A percentile compares a stretch with the other conserved stretches of the same genome.
phyloP scores from a whole-genome alignment of 352 stramenopile species.

The Aphanomyces cochlioides region DNA sequence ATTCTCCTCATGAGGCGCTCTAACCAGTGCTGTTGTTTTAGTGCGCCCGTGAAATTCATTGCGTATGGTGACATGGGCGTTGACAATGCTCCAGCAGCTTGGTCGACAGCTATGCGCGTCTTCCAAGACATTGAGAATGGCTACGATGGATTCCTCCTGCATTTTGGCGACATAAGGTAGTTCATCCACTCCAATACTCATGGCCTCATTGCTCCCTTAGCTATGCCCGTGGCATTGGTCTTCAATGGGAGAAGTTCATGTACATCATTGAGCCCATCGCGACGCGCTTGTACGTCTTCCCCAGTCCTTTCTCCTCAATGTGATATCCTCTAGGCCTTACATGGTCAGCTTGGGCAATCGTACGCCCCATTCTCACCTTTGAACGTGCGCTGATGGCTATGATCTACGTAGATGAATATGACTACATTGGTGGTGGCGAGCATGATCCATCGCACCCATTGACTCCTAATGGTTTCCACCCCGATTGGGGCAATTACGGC shows the following conservation, averaged over 20 bases:
- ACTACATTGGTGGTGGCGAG: conserved; percentile 56
- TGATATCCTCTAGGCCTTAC: conserved; percentile 46
- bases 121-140: conserved; percentile 53
- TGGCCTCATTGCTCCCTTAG: conserved; percentile 29
- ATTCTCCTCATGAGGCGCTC: background rate
- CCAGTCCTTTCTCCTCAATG: conserved; percentile 5
- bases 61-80: conserved; percentile 82
- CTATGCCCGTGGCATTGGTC: conserved; percentile 56
- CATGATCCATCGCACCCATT: conserved; percentile 50
- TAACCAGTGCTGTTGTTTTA: background rate
- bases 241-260: conserved; percentile 76
- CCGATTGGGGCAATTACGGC: conserved; percentile 65
- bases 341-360: conserved; percentile 77
- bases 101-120: conserved; percentile 55
- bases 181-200: background rate
- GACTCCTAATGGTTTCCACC: conserved; percentile 63
- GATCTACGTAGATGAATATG: conserved; percentile 55
- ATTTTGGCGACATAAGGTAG: conserved; percentile 75
- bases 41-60: conserved; percentile 51
- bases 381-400: background rate
- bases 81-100: conserved; percentile 46
- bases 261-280: conserved; percentile 64
- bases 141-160: conserved; percentile 68
- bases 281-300: conserved; percentile 47
- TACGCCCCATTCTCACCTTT: conserved; percentile 32